These are phyloP conservation scores for Pyrenochaeta sp. DNA, from an alignment of 2,329 filamentous ascomycete genomes.

Conservation along the genomic window DNA sequence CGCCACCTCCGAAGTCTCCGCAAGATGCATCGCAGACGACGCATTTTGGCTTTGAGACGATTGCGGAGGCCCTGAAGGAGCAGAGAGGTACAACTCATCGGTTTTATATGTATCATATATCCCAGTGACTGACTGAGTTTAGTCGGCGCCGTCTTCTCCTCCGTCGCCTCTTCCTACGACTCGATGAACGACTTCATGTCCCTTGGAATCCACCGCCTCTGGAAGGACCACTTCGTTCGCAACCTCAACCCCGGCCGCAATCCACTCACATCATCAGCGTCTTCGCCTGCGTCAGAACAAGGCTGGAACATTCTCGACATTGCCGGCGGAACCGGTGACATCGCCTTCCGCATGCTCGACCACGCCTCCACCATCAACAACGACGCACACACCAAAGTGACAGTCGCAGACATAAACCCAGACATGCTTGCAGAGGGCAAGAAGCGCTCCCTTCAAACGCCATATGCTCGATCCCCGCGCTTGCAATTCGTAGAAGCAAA, in stretches of 20 bases:
- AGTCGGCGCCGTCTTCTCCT: constrained; percentile 92
- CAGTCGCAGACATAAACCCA: constrained; percentile 94
- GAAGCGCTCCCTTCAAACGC: constrained; percentile 74
- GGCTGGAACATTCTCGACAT: constrained; percentile 88
- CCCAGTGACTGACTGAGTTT: constrained; percentile 38
- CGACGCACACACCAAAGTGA: constrained; percentile 83
- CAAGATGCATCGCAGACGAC: constrained; percentile 68
- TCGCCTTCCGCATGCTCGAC: constrained; percentile 94
- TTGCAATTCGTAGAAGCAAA: constrained; percentile 88
- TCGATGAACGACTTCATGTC: constrained; percentile 99
- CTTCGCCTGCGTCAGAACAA: constrained; percentile 28
- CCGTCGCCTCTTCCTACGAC: constrained; percentile 92
- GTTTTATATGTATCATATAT: neutral
- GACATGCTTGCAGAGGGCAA: constrained; percentile 91
- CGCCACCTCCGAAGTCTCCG: constrained; percentile 46
- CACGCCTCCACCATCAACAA: constrained; percentile 82
- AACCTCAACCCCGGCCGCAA: constrained; percentile 82
- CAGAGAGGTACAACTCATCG: constrained; percentile 60
- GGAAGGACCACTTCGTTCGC: constrained; percentile 97
- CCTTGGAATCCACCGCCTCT: constrained; percentile 92
- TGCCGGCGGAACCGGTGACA: constrained; percentile 93
- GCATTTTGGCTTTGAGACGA: constrained; percentile 89
- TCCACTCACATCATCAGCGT: constrained; percentile 53
- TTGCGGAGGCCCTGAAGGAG: constrained; percentile 82
- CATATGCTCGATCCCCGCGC: constrained; percentile 64